Percentiles rank a stretch among this genome's conserved stretches.
phyloP scores from a whole-genome alignment of 1,139 yeast species.

The Suhomyces atakaporum region DNA sequence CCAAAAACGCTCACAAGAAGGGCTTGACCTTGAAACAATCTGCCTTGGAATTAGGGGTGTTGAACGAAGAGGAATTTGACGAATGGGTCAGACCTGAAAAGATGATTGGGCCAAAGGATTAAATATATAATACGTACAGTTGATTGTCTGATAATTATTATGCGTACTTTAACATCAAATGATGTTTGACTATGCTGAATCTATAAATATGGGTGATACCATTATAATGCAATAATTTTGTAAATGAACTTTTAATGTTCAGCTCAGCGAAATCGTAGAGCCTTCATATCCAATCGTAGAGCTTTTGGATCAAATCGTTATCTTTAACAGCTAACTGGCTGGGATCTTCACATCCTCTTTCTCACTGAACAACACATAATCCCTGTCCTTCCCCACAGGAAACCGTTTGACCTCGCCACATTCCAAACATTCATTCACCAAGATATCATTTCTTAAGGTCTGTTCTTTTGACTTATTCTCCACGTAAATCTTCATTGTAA shows the following conservation, averaged over 20 bases:
- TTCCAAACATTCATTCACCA: conserved; percentile 29
- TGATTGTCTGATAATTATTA: too few species aligned
- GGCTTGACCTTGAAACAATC: conserved; percentile 94
- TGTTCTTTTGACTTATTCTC: conserved; percentile 29
- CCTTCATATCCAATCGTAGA: too few species aligned
- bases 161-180: too few species aligned
- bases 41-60: conserved; percentile 85
- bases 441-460: conserved; percentile 34
- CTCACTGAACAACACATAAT: conserved; percentile 33
- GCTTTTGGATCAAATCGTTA: too few species aligned
- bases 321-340: conserved; percentile 7
- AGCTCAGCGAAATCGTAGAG: too few species aligned
- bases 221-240: too few species aligned
- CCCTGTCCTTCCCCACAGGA: conserved; percentile 37
- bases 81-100: conserved; percentile 97
- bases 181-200: too few species aligned
- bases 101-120: conserved; percentile 83
- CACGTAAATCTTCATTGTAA: conserved; percentile 34
- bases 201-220: too few species aligned
- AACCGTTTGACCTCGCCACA: conserved; percentile 32
- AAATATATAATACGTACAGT: too few species aligned
- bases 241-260: neutral
- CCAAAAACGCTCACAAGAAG: conserved; percentile 98
- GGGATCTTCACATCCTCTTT: conserved; percentile 21
- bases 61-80: conserved; percentile 83